A percentile compares a stretch with the other conserved stretches of the same genome.
Evolutionary conservation across 805 yeast genomes (phyloP).

Genomic region (Candida nitratophila): DNA sequence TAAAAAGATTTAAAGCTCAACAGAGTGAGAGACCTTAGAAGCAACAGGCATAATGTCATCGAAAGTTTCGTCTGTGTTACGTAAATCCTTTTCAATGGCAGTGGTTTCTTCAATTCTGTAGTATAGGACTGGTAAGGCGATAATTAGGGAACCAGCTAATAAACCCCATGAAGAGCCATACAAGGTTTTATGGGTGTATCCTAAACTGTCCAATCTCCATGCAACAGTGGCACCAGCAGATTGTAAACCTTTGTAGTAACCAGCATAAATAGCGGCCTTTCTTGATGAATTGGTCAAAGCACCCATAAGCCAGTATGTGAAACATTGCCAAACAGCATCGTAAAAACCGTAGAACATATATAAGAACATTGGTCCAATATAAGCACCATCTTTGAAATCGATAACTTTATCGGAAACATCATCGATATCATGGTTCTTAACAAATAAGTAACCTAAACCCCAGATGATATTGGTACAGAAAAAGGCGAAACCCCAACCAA

Average conservation of each 20-base stretch:
- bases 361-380: constrained; percentile 54
- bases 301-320: constrained; percentile 52
- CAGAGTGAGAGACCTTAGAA: neutral
- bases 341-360: constrained; percentile 55
- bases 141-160: constrained; percentile 36
- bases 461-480: constrained; percentile 40
- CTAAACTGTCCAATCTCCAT: constrained; percentile 44
- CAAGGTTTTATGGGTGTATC: constrained; percentile 29
- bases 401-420: constrained; percentile 24
- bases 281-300: constrained; percentile 51
- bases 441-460: constrained; percentile 51
- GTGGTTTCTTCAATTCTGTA: constrained; percentile 39
- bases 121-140: constrained; percentile 41
- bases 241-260: constrained; percentile 58
- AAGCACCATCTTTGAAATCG: constrained; percentile 39
- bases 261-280: constrained; percentile 49
- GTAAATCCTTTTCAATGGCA: constrained; percentile 18
- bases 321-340: constrained; percentile 57
- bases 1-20: neutral
- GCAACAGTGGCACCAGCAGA: constrained; percentile 57
- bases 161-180: constrained; percentile 50
- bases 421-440: constrained; percentile 6
- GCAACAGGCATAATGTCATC: constrained; percentile 6
- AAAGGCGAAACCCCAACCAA: constrained; percentile 34
- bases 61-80: constrained; percentile 9